Evolutionary conservation across 2,329 filamentous ascomycete species (phyloP), one percentile per base, ranked within the genome.

Genomic region (Zymoseptoria pseudotritici): DNA sequence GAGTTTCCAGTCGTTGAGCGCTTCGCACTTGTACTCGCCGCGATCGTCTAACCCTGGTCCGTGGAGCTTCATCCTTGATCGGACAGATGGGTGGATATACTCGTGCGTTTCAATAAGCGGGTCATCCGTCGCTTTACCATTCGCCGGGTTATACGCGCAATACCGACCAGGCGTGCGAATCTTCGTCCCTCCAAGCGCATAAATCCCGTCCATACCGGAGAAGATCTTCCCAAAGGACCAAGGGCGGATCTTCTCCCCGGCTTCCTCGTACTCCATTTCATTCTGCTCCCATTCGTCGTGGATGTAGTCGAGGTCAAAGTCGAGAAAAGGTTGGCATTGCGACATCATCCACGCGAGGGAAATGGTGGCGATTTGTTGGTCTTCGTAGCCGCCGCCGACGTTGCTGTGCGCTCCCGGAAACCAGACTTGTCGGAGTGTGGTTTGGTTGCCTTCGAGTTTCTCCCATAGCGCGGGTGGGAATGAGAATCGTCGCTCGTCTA

Each of bases 321-420:
- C 79, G 59, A 79, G 66, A 52, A 79, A 79, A 1, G 75, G 74
- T 56, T 76, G 72, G 52, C 82, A 69, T 59, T 83, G 80, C 55
- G 77, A 75, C 66, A 83, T 80, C 81, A 84, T 83, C 81, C 81
- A 84, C 3, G 81, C 81, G 1, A 83, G 69, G 4, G 78, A 76
- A 26, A 83, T 81, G 50, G 82, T 79, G 10, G 79, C 76, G 36
- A 80, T 73, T 31, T 81, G 75, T 62, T 77, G 74, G 58, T 79
- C 77, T 24, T 72, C 69, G 56, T 73, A 74, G 8, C 77, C 78
- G n/a, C 78, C 78, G 9, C 78, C 78, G 10, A 79, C 63, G 58
- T 79, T 79, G 22, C 69, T 67, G 60, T 80, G 78, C 1, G 75
- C 76, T 17, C 78, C 78, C 0, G 77, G 77, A 59, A 80, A 80